These are phyloP conservation scores for Rhizopus sp. DNA, from an alignment of 371 early-diverging fungal genomes.

Conservation along the genomic window DNA sequence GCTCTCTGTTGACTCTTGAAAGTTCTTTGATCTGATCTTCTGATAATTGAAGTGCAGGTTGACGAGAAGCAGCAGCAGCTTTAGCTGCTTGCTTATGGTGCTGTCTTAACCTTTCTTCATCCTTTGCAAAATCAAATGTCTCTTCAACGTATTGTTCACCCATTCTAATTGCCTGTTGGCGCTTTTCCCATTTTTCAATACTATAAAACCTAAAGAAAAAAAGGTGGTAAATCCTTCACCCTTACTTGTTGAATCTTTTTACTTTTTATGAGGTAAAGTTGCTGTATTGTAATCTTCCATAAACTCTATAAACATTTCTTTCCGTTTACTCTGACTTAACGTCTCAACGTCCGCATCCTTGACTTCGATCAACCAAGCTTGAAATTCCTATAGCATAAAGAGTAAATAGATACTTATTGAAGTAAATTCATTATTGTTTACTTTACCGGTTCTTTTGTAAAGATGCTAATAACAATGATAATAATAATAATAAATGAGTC, in stretches of 20 bases:
- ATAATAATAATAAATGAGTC: too few relatives aligned
- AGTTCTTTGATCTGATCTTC: slow-evolving; percentile 65
- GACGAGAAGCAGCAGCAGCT: slow-evolving; percentile 22
- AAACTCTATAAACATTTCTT: slow-evolving; percentile 67
- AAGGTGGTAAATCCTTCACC: slow-evolving; percentile 18
- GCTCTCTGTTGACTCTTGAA: slow-evolving; percentile 63
- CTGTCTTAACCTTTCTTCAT: slow-evolving; percentile 54
- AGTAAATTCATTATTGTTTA: neutral
- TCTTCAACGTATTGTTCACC: slow-evolving; percentile 38
- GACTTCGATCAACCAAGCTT: slow-evolving; percentile 76
- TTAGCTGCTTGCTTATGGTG: slow-evolving; percentile 33
- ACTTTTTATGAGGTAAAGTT: slow-evolving; percentile 72
- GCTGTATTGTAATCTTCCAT: slow-evolving; percentile 82
- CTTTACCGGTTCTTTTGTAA: slow-evolving; percentile 57
- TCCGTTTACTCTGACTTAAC: slow-evolving; percentile 54
- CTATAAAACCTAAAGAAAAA: slow-evolving; percentile 50
- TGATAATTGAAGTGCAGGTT: slow-evolving; percentile 44
- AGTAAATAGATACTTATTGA: neutral
- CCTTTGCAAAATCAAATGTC: slow-evolving; percentile 37
- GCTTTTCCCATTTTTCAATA: slow-evolving; percentile 58
- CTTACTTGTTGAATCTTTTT: slow-evolving; percentile 25
- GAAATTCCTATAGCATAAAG: slow-evolving; percentile 56
- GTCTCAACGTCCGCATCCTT: slow-evolving; percentile 64
- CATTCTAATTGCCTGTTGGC: slow-evolving; percentile 58
- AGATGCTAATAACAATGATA: slow-evolving; percentile 38